Evolutionary conservation across 2,329 filamentous ascomycete species (phyloP).

Genomic region (Camptophora hylomeconis): DNA sequence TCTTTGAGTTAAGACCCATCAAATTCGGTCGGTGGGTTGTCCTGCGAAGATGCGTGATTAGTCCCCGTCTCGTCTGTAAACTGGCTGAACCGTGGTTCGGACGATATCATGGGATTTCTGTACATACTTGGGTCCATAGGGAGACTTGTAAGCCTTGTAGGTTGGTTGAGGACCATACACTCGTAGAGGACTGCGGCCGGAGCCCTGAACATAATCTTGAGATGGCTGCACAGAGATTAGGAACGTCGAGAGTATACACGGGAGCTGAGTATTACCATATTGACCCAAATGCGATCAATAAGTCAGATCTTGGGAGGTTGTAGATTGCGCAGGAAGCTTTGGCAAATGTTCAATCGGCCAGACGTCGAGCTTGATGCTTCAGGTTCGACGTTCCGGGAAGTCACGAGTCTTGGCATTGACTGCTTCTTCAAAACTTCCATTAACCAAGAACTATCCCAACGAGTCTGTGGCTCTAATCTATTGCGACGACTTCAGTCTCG

Average conservation of each 20-base stretch:
- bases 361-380: too few relatives aligned
- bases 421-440: too few relatives aligned
- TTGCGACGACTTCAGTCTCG: not conserved
- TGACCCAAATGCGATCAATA: too few relatives aligned
- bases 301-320: constrained; percentile 3
- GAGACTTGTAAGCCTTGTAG: constrained; percentile 39
- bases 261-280: too few relatives aligned
- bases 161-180: constrained; percentile 15
- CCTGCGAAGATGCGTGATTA: constrained; percentile 2
- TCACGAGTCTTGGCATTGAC: too few relatives aligned
- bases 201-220: constrained; percentile 9
- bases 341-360: not conserved
- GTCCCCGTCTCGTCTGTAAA: constrained; percentile 1
- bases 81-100: constrained; percentile 1
- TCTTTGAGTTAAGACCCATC: constrained; percentile 12
- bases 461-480: too few relatives aligned
- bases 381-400: too few relatives aligned
- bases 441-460: too few relatives aligned
- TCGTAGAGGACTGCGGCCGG: constrained; percentile 12
- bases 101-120: constrained; percentile 36
- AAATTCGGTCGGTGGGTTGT: constrained; percentile 15
- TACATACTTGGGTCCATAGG: constrained; percentile 46
- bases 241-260: too few relatives aligned
- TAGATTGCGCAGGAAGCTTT: constrained; percentile 1
- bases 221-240: constrained; percentile 4